Evolutionary conservation across 73 alveolate species (phyloP).

Genomic region (Urostyla sp.): DNA sequence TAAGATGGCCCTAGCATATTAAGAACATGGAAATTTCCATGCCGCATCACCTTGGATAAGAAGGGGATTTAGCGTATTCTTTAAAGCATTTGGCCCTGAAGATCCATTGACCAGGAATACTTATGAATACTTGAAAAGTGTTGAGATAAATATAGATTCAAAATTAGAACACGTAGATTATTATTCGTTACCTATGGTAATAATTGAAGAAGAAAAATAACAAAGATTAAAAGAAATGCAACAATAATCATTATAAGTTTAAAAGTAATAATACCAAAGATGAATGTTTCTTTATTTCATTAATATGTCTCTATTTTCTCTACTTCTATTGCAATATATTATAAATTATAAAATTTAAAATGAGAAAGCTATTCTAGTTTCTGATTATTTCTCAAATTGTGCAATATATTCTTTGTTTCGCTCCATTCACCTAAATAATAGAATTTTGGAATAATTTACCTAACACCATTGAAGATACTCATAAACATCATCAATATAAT

Average conservation of each 20-base stretch:
- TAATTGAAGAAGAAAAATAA: constrained; percentile 24
- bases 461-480: not conserved
- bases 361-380: too few species aligned
- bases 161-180: constrained; percentile 41
- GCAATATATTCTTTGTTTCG: too few species aligned
- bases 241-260: too few species aligned
- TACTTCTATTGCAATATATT: too few species aligned
- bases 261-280: too few species aligned
- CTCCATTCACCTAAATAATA: too few species aligned
- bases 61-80: constrained; percentile 57
- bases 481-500: too few species aligned
- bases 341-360: too few species aligned
- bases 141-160: constrained; percentile 58
- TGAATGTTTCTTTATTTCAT: too few species aligned
- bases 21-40: constrained; percentile 67
- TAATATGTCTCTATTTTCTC: too few species aligned
- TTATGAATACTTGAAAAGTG: constrained; percentile 28
- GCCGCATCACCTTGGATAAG: constrained; percentile 67
- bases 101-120: constrained; percentile 44
- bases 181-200: constrained; percentile 27
- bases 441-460: not conserved
- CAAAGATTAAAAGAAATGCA: not conserved
- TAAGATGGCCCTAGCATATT: constrained; percentile 64
- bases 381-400: too few species aligned
- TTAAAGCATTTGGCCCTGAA: constrained; percentile 63